These are phyloP conservation scores for Fusarium sp. DNA, from an alignment of 2,329 filamentous ascomycete genomes.

Conservation along the genomic window DNA sequence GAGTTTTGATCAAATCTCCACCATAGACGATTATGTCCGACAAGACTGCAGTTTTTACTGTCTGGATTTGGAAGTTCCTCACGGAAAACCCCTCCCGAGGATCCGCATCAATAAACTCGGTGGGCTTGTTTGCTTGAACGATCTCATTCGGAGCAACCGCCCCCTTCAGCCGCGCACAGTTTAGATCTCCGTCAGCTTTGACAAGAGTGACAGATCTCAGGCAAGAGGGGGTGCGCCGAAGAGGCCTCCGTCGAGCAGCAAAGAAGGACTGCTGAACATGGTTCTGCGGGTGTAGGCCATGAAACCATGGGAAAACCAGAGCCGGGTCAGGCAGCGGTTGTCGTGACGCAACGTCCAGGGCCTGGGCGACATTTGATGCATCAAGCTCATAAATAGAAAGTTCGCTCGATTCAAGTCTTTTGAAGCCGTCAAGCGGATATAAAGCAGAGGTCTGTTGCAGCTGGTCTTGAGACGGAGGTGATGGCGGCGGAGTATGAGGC, in stretches of 20 bases:
- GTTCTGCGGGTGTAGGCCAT: slow-evolving; percentile 90
- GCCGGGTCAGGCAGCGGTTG: slow-evolving; percentile 86
- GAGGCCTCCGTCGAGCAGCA: slow-evolving; percentile 76
- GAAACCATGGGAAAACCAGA: slow-evolving; percentile 95
- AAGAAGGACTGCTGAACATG: slow-evolving; percentile 92
- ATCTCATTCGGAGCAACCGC: slow-evolving; percentile 86
- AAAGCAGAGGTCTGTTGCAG: slow-evolving; percentile 75
- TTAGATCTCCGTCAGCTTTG: slow-evolving; percentile 86
- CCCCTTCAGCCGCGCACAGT: slow-evolving; percentile 81
- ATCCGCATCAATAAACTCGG: slow-evolving; percentile 83
- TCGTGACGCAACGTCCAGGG: slow-evolving; percentile 78
- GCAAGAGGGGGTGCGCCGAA: slow-evolving; percentile 75
- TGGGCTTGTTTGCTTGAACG: slow-evolving; percentile 61
- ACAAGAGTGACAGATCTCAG: slow-evolving; percentile 85
- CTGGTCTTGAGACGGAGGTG: slow-evolving; percentile 70
- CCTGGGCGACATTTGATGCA: slow-evolving; percentile 73
- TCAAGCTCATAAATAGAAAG: slow-evolving; percentile 78
- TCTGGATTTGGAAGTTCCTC: slow-evolving; percentile 96
- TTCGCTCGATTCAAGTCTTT: slow-evolving; percentile 60
- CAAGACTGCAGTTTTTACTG: slow-evolving; percentile 84
- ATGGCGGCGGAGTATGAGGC: slow-evolving; percentile 71
- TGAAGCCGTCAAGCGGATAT: slow-evolving; percentile 75
- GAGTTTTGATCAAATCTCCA: slow-evolving; percentile 70
- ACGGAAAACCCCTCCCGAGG: slow-evolving; percentile 93
- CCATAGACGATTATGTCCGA: slow-evolving; percentile 96